Evolutionary conservation across 108 stramenopile species (phyloP).

Genomic region (Stephanodiscus triporus): DNA sequence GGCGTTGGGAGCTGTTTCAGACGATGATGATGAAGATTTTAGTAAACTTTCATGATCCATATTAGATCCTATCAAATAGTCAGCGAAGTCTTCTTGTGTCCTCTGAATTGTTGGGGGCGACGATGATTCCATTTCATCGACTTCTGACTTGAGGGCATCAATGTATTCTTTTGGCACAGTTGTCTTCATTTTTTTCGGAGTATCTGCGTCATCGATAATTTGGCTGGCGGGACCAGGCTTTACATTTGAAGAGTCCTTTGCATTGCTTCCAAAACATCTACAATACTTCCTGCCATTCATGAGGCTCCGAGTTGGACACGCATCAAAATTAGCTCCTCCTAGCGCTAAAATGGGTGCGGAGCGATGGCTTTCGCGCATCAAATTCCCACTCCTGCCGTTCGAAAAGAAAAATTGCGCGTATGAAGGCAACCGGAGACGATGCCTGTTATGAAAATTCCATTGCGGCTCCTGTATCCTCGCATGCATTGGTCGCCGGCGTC

Average conservation of each 20-base stretch:
- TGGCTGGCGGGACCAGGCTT: neutral
- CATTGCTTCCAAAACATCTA: slow-evolving; percentile 10
- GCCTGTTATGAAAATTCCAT: neutral
- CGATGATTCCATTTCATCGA: slow-evolving; percentile 34
- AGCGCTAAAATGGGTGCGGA: slow-evolving; percentile 1
- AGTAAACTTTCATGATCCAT: neutral
- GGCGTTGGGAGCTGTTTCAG: slow-evolving; percentile 1
- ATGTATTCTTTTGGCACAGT: slow-evolving; percentile 25
- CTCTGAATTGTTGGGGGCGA: slow-evolving; percentile 6
- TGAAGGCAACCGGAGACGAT: neutral
- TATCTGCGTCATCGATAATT: slow-evolving; percentile 8
- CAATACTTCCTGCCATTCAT: neutral
- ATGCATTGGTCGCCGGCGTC: slow-evolving; percentile 1
- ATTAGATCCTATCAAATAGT: slow-evolving; percentile 32
- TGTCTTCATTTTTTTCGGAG: slow-evolving; percentile 11
- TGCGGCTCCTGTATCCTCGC: slow-evolving; percentile 9
- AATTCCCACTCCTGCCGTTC: slow-evolving; percentile 3
- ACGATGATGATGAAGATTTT: neutral
- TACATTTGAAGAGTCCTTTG: neutral
- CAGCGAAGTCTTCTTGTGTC: slow-evolving; percentile 43
- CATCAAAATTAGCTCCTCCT: neutral
- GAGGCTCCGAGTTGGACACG: neutral
- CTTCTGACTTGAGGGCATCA: slow-evolving; percentile 34
- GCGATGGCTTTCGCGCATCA: neutral
- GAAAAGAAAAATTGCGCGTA: neutral